Percentiles rank a stretch among this genome's conserved stretches.
phyloP scores from a whole-genome alignment of 352 stramenopile species.

The Globisporangium acanthophoron region DNA sequence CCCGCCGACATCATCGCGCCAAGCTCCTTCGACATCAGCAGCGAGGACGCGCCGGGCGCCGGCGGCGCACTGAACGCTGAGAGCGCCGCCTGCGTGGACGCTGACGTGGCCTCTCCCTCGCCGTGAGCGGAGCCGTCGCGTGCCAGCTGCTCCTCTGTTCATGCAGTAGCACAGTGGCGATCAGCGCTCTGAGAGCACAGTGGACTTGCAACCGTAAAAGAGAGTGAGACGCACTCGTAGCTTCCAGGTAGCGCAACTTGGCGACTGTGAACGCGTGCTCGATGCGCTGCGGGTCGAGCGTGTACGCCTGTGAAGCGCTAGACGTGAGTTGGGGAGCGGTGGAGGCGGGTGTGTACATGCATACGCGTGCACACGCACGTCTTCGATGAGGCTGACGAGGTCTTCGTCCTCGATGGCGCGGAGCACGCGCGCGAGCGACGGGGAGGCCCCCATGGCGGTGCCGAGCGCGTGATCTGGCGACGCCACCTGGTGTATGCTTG shows the following conservation, averaged over 20 bases:
- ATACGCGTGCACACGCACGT: conserved; percentile 20
- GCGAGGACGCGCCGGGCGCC: not conserved
- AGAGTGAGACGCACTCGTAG: conserved; percentile 11
- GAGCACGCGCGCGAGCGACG: conserved; percentile 55
- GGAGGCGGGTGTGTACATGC: not conserved
- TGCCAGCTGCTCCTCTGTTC: conserved; percentile 1
- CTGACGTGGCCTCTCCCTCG: conserved; percentile 3
- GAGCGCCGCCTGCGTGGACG: conserved; percentile 9
- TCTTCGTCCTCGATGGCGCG: conserved; percentile 55
- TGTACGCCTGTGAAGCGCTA: conserved; percentile 33
- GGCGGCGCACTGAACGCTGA: conserved; percentile 9
- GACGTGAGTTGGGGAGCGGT: no score
- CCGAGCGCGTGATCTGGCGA: not conserved
- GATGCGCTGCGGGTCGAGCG: conserved; percentile 39
- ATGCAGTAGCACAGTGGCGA: not conserved
- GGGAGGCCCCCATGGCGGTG: conserved; percentile 28
- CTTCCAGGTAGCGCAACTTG: conserved; percentile 34
- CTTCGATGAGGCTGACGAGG: conserved; percentile 36
- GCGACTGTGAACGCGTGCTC: conserved; percentile 40
- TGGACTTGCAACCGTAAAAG: not conserved
- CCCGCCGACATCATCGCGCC: not conserved
- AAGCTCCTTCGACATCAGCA: not conserved
- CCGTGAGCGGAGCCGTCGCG: not conserved
- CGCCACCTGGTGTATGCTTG: not conserved
- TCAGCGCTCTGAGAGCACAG: not conserved